Base-by-base conservation (phyloP, 768 basidiomycete genomes). In the Neoboletus subvelutipes region DNA sequence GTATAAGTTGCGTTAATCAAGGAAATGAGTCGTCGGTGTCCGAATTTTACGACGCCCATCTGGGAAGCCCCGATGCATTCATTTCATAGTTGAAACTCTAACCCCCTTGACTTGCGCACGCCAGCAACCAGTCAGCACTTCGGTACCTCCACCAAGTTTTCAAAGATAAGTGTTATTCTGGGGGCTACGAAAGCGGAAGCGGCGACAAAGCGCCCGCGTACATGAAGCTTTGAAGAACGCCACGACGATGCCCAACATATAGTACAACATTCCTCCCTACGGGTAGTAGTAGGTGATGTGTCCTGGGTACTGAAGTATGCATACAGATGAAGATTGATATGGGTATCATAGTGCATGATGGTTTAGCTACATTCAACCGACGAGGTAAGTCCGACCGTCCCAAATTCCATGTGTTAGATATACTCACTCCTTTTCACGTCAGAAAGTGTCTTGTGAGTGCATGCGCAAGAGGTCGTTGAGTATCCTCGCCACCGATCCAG, bases 381-480 rank as follows among this genome's bases (percentile, higher is more conserved):
- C 31, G n/a, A 45, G 26, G 58, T 70, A 40, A 70, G 63, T 49
- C 42, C 13, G 10, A 33, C 7, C 33, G 28, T 37, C 29, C 43
- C 12, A n/a, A 10, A 45, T 20, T 26, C 11, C 31, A 36, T 34
- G 11, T 12, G 18, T 40, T 11, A 8, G 31, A 50, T n/a, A 50
- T n/a, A 65, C 70, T 71, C 45, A 73, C 70, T 67, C 67, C 60
- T 58, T 59, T 56, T 40, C 68, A 22, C 64, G 67, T 60, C 71
- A 73, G 71, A 76, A 71, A 22, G 66, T 50, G 54, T 72, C 73
- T 47, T 76, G 75, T 58, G 69, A 64, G 46, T 80, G 80, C 67
- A 77, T 75, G 61, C 76, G 80, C 76, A 91, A 74, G 52, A 92
- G 75, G 64, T 88, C 85, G 71, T 87, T 90, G 55, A 92, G 77